A percentile compares a stretch with the other conserved stretches of the same genome.
These are phyloP conservation scores for Nannizzia gypsea DNA, from an alignment of 2,329 filamentous ascomycete species.

Conservation along the genomic window DNA sequence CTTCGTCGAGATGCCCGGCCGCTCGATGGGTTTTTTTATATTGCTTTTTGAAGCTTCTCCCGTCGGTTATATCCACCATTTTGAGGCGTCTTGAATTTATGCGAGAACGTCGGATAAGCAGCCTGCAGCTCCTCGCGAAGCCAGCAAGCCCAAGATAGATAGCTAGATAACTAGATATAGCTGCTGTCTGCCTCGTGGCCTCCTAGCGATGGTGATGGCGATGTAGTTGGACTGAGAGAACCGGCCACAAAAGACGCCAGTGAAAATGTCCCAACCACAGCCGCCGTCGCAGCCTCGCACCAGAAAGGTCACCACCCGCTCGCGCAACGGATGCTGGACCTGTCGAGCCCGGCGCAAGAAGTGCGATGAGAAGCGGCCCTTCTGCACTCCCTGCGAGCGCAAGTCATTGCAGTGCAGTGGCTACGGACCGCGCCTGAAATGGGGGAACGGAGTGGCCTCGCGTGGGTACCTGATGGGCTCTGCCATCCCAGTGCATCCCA, in stretches of 20 bases:
- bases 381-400: constrained; percentile 10
- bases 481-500: constrained; percentile 4
- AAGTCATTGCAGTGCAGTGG: constrained; percentile 12
- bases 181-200: background rate
- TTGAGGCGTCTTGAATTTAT: background rate
- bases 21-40: too few species aligned
- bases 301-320: constrained; percentile 9
- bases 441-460: constrained; percentile 13
- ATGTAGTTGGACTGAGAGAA: too few species aligned
- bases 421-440: constrained; percentile 12
- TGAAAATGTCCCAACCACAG: background rate
- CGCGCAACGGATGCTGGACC: constrained; percentile 14
- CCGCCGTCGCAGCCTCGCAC: background rate
- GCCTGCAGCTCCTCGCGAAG: background rate
- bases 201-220: too few species aligned
- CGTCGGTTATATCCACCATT: background rate
- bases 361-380: constrained; percentile 13
- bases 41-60: background rate
- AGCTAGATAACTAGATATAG: background rate
- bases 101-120: background rate
- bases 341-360: constrained; percentile 13
- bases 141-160: background rate
- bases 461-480: constrained; percentile 12
- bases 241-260: background rate
- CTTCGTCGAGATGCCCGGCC: too few species aligned